Conservation (phyloP, 1,139 yeast genomes). For the Sugiyamaella pinicola region DNA sequence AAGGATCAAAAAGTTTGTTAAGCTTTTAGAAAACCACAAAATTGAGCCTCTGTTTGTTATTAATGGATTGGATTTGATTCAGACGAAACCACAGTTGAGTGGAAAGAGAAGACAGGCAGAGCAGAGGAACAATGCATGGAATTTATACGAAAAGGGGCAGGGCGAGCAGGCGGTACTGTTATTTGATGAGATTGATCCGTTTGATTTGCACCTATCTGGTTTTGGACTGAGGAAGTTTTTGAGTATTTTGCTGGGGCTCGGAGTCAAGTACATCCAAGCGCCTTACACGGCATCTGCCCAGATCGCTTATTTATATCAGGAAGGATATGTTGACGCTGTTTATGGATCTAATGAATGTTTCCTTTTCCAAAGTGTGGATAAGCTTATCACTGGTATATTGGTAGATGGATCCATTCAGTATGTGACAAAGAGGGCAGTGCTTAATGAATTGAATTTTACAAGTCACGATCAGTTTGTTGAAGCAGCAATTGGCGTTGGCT, state of each 20-base stretch:
- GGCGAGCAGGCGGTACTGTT: constrained; percentile 42
- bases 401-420: constrained; percentile 36
- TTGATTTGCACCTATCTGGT: constrained; percentile 26
- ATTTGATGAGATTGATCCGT: constrained; percentile 36
- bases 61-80: constrained; percentile 51
- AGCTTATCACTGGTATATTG: constrained; percentile 66
- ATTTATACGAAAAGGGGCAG: constrained; percentile 39
- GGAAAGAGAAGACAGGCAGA: constrained; percentile 23
- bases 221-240: constrained; percentile 53
- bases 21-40: constrained; percentile 59
- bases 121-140: constrained; percentile 44
- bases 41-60: constrained; percentile 79
- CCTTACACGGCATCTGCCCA: constrained; percentile 87
- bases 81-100: constrained; percentile 31
- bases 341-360: constrained; percentile 84
- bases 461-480: constrained; percentile 71
- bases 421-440: constrained; percentile 60
- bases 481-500: constrained; percentile 75
- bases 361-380: constrained; percentile 62
- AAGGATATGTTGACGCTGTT: constrained; percentile 66
- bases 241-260: constrained; percentile 56
- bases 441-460: constrained; percentile 57
- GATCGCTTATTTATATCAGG: constrained; percentile 63
- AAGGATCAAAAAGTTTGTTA: constrained; percentile 60
- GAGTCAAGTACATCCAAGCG: constrained; percentile 70